Conservation (phyloP, 75 land plant species). For the Chamaecyparis obtusa region DNA sequence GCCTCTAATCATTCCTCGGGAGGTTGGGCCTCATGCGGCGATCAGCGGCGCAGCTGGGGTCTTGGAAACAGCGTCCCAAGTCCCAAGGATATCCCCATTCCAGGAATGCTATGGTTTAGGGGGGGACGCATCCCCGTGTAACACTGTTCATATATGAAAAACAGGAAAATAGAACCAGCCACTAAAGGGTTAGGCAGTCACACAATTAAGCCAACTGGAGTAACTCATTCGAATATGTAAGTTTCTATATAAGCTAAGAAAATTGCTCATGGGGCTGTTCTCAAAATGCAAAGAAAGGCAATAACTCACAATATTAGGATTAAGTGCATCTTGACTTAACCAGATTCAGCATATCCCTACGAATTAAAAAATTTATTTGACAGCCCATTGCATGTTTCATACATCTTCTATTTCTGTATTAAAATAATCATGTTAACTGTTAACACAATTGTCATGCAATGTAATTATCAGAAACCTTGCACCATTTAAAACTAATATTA, state of each 20-base stretch:
- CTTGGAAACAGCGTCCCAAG: too few relatives aligned
- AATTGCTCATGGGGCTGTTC: not conserved
- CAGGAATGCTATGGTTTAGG: too few relatives aligned
- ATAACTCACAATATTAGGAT: not conserved
- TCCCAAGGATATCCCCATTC: too few relatives aligned
- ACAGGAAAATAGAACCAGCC: not conserved
- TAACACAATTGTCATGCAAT: not conserved
- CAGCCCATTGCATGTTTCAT: not conserved
- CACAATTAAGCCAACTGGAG: not conserved
- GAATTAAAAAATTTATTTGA: not conserved
- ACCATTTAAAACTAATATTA: not conserved
- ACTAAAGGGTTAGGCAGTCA: not conserved
- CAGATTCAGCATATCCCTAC: not conserved
- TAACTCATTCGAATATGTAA: not conserved
- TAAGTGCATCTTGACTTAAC: not conserved
- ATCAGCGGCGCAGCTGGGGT: too few relatives aligned
- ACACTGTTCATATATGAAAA: too few relatives aligned
- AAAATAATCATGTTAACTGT: not conserved
- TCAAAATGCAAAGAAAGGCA: not conserved
- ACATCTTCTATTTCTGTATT: not conserved
- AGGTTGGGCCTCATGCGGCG: too few relatives aligned
- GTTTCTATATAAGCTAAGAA: not conserved
- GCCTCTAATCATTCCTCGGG: too few relatives aligned
- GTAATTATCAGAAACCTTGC: not conserved
- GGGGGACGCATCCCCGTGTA: too few relatives aligned